Base-by-base conservation (phyloP, 441 rosid genomes). In the Theobroma grandiflorum region DNA sequence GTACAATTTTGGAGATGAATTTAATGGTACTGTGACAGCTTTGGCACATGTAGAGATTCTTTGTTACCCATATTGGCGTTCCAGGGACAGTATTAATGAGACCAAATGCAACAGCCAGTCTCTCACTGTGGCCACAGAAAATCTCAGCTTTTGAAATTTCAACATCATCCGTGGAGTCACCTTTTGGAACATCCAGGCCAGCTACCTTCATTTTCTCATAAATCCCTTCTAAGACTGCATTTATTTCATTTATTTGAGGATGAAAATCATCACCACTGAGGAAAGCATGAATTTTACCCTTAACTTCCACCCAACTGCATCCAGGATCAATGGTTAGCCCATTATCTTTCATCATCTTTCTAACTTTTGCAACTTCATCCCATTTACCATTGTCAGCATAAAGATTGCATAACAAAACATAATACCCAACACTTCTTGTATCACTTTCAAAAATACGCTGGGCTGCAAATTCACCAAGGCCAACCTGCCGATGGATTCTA, bases 111-210 rank as follows among this genome's bases (percentile, higher is more conserved):
- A 94, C 81, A 6, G 97, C 99, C 77, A 82, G 85, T 78, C 90
- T 91, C 89, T 96, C 99, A 84, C 98, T 96, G 75, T 94, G 99
- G 71, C 99, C 98, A 59, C 99, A 96, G 71, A 96, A 91, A 35
- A 94, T 86, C 80, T 93, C 96, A 31, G 91, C 89, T 84, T 87
- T 88, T 59, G 98, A 91, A 78, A 80, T 79, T 87, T 92, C 92
- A 58, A 76, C 81, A 80, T 91, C 84, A 79, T 85, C 85, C 37
- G 18, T 62, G 8, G 79, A 85, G 76, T 84, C 80, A 72, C 63
- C 58, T 69, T 87, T 91, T 55, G 82, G 79, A 78, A 77, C 82
- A 57, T 50, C 75, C 55, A 80, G 59, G 64, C 88, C 91, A 75
- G 65, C 90, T 22, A 83, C 84, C 78, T 84, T 82, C 98, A 93